Conservation (phyloP, 164 flowering plant species). For the Vitis riparia region DNA sequence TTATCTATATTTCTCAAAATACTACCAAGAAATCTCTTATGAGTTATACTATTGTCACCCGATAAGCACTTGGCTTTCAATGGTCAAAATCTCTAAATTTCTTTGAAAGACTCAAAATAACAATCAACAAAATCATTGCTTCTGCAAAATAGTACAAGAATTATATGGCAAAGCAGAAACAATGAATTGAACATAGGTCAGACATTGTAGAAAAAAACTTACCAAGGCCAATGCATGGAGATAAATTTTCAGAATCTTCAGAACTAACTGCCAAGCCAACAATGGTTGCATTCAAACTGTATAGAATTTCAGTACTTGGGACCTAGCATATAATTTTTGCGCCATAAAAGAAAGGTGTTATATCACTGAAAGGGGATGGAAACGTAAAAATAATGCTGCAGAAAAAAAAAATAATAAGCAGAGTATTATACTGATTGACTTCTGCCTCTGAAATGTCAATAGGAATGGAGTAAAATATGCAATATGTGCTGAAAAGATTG, state of each 20-base stretch:
- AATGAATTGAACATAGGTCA: background rate
- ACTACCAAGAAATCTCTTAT: no score
- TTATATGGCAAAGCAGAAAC: background rate
- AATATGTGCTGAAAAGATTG: background rate
- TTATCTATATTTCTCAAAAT: no score
- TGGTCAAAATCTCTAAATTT: background rate
- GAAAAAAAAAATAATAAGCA: background rate
- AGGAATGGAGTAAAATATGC: background rate
- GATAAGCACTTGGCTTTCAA: background rate
- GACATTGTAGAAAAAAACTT: slow-evolving; percentile 18
- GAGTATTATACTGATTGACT: no score
- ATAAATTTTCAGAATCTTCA: slow-evolving; percentile 36
- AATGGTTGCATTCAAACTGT: slow-evolving; percentile 84
- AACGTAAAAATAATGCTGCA: background rate
- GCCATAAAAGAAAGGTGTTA: background rate
- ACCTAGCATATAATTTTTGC: slow-evolving; percentile 41
- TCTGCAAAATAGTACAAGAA: background rate
- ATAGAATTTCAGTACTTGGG: slow-evolving; percentile 59
- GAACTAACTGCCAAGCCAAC: slow-evolving; percentile 79
- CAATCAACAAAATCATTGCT: no score
- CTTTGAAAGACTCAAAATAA: background rate
- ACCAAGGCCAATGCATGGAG: slow-evolving; percentile 90
- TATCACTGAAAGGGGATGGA: background rate
- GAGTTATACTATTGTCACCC: no score
- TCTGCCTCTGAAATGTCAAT: no score